These are phyloP conservation scores for Oryza brachyantha DNA, from an alignment of 176 grass and related monocot species.

Conservation along the genomic window DNA sequence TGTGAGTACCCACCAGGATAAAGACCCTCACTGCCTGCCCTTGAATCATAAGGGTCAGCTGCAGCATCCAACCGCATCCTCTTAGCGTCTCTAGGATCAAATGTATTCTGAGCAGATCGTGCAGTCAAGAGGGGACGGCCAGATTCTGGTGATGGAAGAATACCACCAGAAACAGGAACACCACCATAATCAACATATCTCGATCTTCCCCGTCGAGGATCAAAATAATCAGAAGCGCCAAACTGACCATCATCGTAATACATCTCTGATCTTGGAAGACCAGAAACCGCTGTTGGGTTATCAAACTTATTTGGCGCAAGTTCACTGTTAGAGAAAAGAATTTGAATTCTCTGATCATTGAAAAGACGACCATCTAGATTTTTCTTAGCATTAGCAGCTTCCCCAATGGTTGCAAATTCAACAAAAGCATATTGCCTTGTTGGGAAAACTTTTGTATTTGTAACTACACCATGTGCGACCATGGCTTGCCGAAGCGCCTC, in stretches of 20 bases:
- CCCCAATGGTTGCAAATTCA: constrained; percentile 66
- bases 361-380: constrained; percentile 83
- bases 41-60: constrained; percentile 39
- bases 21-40: constrained; percentile 26
- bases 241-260: constrained; percentile 43
- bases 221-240: constrained; percentile 37
- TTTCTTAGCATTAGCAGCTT: constrained; percentile 84
- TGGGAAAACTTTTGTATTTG: constrained; percentile 63
- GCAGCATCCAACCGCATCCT: constrained; percentile 44
- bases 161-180: constrained; percentile 40
- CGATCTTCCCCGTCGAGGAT: constrained; percentile 36
- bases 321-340: constrained; percentile 73
- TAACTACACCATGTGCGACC: constrained; percentile 78
- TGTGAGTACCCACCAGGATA: constrained; percentile 29
- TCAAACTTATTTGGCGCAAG: constrained; percentile 43
- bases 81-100: constrained; percentile 59
- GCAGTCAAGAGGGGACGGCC: constrained; percentile 3
- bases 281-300: constrained; percentile 32
- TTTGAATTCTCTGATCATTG: constrained; percentile 76
- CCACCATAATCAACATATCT: constrained; percentile 44
- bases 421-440: constrained; percentile 83
- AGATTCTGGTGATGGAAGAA: constrained; percentile 51
- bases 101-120: constrained; percentile 36
- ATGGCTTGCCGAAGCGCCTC: constrained; percentile 69
- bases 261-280: constrained; percentile 43